Evolutionary conservation across 2,329 filamentous ascomycete species (phyloP), one percentile per base, ranked within the genome.

Genomic region (Colletotrichum magnum): DNA sequence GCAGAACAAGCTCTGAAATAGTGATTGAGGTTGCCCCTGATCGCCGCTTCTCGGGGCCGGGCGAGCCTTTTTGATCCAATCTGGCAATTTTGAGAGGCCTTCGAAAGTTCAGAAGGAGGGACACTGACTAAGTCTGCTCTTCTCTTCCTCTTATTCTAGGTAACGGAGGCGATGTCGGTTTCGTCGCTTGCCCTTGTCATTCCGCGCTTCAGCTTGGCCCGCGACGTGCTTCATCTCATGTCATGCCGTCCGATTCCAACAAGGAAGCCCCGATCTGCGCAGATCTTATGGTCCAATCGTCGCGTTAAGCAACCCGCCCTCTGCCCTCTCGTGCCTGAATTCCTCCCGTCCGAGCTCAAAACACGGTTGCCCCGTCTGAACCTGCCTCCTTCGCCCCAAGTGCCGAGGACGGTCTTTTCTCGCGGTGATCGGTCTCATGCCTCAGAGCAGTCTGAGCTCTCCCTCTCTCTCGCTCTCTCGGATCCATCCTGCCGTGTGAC

Each of bases 141-240:
- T 1, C 43, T 21, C 13, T 7, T 24, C 24, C 18, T 15, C 18
- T 1, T 1, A 28, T 21, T 15, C 4, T 24, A 16, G 53, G 24
- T 21, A 43, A 45, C 16, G 45, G 43, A 9, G 26, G 16, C 24
- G 48, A 32, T 5, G 13, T 36, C 43, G 18, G 50, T 61, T 52
- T 59, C 51, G 51, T 45, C 36, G 36, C 21, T 56, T 24, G 21
- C 21, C 21, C n/a, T 16, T 53, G 32, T 32, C 54, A 57, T 48
- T 60, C 26, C 26, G 13, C 48, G 62, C 62, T 45, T 69, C 51
- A 66, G 43, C 7, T 56, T 28, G 41, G 41, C 58, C 26, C 26
- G n/a, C 18, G 28, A 41, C 6, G 7, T 61, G 67, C 62, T 57
- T 69, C 67, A 69, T 66, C 62, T 61, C 51, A 69, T 61, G 56